Evolutionary conservation across 1,139 yeast species (phyloP), one percentile per base, ranked within the genome.

Genomic region (Geotrichum phurueaensis): DNA sequence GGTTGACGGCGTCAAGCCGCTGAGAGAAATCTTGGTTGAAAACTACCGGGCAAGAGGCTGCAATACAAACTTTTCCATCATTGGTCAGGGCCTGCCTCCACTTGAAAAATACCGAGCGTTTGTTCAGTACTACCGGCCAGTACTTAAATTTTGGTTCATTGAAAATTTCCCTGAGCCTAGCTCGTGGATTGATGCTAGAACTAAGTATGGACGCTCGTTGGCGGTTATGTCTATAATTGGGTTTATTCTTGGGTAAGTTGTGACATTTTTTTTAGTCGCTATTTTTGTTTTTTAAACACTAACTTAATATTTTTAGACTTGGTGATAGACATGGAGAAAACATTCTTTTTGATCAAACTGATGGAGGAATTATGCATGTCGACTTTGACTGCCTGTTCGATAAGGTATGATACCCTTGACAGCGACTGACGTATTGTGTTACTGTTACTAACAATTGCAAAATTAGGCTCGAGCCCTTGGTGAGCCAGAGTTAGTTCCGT

Each of bases 181-280:
- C 13, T 78, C 84, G 0, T 95, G 99, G 99, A 86, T 90, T 64
- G 80, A 81, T 57, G 89, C 95, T 1, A 78, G 98, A 61, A 85
- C 85, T 56, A 78, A 80, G 31, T 95, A 83, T 70, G 84, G 89
- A 0, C 78, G 96, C 59, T 85, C 97, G 0, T 78, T 89, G 31
- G 97, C 98, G 0, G 99, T 92, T 0, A 95, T 95, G 99, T 92
- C 98, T 0, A 91, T 95, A 78, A 96, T 94, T 7, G 99, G 99
- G 0, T 90, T 89, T 71, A 84, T 94, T 61, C 65, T 78, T 9
- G 81, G 78, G 57, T 61, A 56, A 45, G 60, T 29, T 51, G n/a
- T 15, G 22, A 33, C n/a, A 18, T 31, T 22, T 13, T 22, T 53
- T 18, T 18, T 31, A 6, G 25, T n/a, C 33, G 18, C 6, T 29